Evolutionary conservation across 352 stramenopile genomes (phyloP), one percentile per base, ranked within the genome.

Genomic region (Pythium diclinum): DNA sequence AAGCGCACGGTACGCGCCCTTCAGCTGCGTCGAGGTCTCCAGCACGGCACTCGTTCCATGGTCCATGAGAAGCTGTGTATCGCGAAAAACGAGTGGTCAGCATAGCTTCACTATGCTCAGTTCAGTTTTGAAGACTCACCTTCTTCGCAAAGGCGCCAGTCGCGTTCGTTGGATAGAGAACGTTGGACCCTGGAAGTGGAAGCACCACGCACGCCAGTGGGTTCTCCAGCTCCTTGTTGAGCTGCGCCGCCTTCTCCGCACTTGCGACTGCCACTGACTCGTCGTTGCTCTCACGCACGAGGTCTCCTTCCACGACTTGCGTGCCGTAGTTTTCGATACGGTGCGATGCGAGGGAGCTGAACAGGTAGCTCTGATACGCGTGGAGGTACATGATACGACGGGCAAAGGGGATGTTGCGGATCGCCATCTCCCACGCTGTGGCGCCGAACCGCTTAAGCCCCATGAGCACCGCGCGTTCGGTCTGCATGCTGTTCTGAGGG

Each of bases 291-390:
- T 78, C 66, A 6, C 47, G 68, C 6, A 76, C 58, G 32, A 94
- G 58, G 63, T 94, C 85, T 19, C 83, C 83, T 69, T 74, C 75
- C 0, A 91, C 71, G 21, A 87, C 60, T 2, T 75, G 67, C 1
- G 42, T 19, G 23, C 78, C 79, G 28, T 77, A 75, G 10, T 70
- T 33, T 25, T 58, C 54, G 53, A 94, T 60, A 8, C 83, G 78
- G 44, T 74, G 71, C 7, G 81, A 91, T 3, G 72, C 83, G 44
- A 89, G 75, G 17, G 52, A 54, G 65, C 91, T 92, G 64, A 94
- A 94, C 23, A 92, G 38, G 52, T 76, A 84, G 63, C 83, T 94
- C 49, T 94, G 85, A 63, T 90, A 92, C 54, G 83, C 78, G 57
- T 94, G 85, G 46, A 92, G 69, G 58, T 81, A 91, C 78, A 94